Evolutionary conservation across 1,284 basidiomycete genomes (phyloP).

Genomic region (Fomitopsis betulina): DNA sequence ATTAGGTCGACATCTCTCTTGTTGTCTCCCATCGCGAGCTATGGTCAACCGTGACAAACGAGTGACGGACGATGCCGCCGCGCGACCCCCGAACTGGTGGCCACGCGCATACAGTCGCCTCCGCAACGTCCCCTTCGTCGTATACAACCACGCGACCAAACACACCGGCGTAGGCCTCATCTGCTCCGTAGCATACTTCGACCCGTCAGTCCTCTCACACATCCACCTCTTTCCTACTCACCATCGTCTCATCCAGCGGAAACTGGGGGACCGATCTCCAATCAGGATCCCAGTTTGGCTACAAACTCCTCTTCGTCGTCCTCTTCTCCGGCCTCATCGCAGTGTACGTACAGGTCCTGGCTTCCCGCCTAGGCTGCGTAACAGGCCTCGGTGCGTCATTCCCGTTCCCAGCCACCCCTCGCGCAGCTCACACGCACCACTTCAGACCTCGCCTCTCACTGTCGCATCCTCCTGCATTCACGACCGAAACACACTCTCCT

Average conservation of each 20-base stretch:
- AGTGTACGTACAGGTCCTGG: constrained; percentile 68
- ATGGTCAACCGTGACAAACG: too few relatives aligned
- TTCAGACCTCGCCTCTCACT: constrained; percentile 69
- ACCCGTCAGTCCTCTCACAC: constrained; percentile 40
- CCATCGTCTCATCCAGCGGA: constrained; percentile 31
- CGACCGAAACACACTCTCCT: constrained; percentile 57
- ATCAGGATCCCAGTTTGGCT: constrained; percentile 76
- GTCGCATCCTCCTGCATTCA: constrained; percentile 65
- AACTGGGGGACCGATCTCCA: constrained; percentile 79
- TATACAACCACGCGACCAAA: constrained; percentile 36
- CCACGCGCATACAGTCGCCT: constrained; percentile 27
- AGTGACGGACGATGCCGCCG: too few relatives aligned
- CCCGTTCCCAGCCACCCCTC: not conserved
- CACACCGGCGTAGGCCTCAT: constrained; percentile 48
- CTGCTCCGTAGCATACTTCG: constrained; percentile 52
- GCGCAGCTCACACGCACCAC: not conserved
- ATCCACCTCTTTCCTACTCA: not conserved
- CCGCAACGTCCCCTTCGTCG: constrained; percentile 6
- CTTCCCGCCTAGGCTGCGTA: constrained; percentile 62
- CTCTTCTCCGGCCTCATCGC: constrained; percentile 83
- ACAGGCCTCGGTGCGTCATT: constrained; percentile 55
- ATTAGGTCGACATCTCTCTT: too few relatives aligned
- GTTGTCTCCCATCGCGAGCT: too few relatives aligned
- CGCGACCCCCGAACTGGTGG: constrained; percentile 3
- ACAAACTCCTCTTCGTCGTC: constrained; percentile 84